Base-by-base conservation (phyloP, 768 basidiomycete genomes). In the Kwoniella europaea region DNA sequence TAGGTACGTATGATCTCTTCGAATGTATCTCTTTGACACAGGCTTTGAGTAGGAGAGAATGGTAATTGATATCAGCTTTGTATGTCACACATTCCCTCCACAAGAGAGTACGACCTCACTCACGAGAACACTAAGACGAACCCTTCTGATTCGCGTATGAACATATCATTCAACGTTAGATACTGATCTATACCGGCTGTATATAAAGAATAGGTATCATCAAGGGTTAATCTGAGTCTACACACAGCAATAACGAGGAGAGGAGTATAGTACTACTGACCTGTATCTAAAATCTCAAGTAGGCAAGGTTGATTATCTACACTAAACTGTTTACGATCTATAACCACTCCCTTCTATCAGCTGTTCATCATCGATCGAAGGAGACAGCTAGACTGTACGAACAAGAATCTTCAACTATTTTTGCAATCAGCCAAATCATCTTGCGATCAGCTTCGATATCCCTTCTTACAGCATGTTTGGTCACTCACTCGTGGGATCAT, bases 21-120 rank as follows among this genome's bases (percentile, higher is more conserved):
- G 63, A 94, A 85, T 72, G 89, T 91, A 58, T 90, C 88, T 84
- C 93, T 91, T 79, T 93, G 90, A 0, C 90, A 92, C 68, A 94
- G 83, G 81, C 92, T 94, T 35, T 35, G 35, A 35, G 35, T 35
- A 35, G 63, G 13, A n/a, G 52, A 53, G 2, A 16, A 58, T 41
- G 24, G 24, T n/a, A n/a, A n/a, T 35, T 15, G 20, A 52, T 50
- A 52, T 52, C 15, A 20, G 22, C 16, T 7, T 52, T 16, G 46
- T n/a, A 1, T 42, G 18, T 18, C 12, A 10, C 10, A 50, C 12
- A 50, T 50, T 18, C 12, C 18, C 12, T 50, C 24, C 24, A 24
- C 24, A 24, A 24, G 24, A 24, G 24, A 24, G 24, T 24, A 24
- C 24, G 24, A 35, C 35, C 35, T 1, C 7, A 73, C 83, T 56